These are phyloP conservation scores for Catunica adiposa DNA, from an alignment of 2,329 filamentous ascomycete species.

Conservation along the genomic window DNA sequence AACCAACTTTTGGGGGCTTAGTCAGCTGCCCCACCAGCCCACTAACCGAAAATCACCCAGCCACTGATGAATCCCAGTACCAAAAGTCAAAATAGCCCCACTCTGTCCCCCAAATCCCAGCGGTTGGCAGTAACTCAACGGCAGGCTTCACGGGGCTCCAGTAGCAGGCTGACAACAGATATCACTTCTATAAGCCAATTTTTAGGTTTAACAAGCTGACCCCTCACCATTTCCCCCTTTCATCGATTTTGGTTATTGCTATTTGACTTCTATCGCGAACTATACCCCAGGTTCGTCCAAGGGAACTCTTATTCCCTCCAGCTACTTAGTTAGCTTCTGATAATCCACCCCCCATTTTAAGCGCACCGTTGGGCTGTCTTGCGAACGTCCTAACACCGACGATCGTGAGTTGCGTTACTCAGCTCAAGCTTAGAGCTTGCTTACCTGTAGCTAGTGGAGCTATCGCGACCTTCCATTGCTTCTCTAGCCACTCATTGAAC, in stretches of 20 bases:
- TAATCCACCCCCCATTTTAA: background rate
- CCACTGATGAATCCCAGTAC: background rate
- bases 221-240: constrained; percentile 3
- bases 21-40: background rate
- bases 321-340: background rate
- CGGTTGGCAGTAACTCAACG: background rate
- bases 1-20: background rate
- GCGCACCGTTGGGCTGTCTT: no score
- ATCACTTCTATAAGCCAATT: background rate
- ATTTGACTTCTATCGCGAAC: background rate
- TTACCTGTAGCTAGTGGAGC: background rate
- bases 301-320: background rate
- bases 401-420: background rate
- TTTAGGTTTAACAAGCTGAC: background rate
- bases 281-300: background rate
- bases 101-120: background rate
- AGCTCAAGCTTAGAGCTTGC: background rate
- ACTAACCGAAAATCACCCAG: background rate
- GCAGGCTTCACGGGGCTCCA: background rate
- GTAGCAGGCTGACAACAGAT: background rate
- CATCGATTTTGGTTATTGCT: background rate
- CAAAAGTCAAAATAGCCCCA: background rate
- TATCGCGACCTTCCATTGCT: no score
- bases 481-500: background rate
- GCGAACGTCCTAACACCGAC: background rate